Evolutionary conservation across 305 asterid genomes (phyloP).

Genomic region (Striga hermonthica): DNA sequence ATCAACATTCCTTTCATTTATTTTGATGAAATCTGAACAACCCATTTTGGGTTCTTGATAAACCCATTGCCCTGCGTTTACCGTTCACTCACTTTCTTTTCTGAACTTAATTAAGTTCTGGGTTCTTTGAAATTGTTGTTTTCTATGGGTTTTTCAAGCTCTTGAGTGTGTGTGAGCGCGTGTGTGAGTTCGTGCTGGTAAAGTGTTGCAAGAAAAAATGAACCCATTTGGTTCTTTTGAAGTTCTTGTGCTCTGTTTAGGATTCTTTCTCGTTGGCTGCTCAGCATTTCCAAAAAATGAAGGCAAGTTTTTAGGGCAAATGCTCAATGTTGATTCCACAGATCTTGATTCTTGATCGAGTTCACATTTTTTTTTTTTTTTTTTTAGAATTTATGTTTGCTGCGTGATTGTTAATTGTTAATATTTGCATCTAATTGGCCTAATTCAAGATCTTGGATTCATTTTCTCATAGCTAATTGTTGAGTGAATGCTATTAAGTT

Average conservation of each 20-base stretch:
- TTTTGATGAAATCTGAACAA: slow-evolving; percentile 24
- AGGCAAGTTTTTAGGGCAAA: slow-evolving; percentile 38
- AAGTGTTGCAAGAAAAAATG: slow-evolving; percentile 37
- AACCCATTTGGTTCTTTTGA: slow-evolving; percentile 34
- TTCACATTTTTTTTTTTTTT: slow-evolving; percentile 12
- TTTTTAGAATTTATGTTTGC: neutral
- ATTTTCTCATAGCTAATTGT: slow-evolving; percentile 18
- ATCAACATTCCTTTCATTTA: slow-evolving; percentile 23
- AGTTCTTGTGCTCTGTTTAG: slow-evolving; percentile 43
- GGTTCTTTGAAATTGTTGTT: slow-evolving; percentile 25
- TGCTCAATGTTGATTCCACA: slow-evolving; percentile 22
- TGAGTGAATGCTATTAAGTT: neutral
- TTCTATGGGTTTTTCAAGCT: slow-evolving; percentile 39
- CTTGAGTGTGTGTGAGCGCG: slow-evolving; percentile 24
- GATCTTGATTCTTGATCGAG: slow-evolving; percentile 43
- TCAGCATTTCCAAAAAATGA: slow-evolving; percentile 57
- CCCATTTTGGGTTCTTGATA: slow-evolving; percentile 14
- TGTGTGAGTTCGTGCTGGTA: neutral
- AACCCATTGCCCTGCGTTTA: too few relatives aligned
- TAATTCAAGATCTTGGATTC: slow-evolving; percentile 37
- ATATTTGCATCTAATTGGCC: slow-evolving; percentile 10
- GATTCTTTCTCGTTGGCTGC: slow-evolving; percentile 41
- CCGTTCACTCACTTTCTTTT: neutral
- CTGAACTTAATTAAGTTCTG: neutral
- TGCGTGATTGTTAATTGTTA: slow-evolving; percentile 2